Conservation (phyloP, 2,329 filamentous ascomycete species). For the Colletotrichum echinochloae region DNA sequence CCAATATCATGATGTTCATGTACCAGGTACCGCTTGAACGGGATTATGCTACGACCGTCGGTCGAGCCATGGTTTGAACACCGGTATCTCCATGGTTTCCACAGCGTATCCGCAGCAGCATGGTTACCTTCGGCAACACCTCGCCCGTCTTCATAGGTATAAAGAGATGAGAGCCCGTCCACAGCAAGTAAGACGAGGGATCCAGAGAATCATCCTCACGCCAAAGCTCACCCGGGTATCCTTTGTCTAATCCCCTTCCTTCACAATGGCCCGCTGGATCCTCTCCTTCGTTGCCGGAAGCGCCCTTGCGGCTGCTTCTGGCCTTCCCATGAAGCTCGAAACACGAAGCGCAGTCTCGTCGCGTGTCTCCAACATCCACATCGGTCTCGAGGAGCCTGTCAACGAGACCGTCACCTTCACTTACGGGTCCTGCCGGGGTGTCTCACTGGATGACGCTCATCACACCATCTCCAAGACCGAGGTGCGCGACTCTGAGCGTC, state of each 20-base stretch:
- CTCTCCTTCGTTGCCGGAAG: constrained; percentile 36
- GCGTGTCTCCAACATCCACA: constrained; percentile 51
- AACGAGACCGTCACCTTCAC: constrained; percentile 43
- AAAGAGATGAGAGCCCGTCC: constrained; percentile 16
- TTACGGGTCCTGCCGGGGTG: constrained; percentile 43
- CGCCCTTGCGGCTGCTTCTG: constrained; percentile 36
- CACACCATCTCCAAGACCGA: constrained; percentile 42
- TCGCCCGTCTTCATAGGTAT: constrained; percentile 2
- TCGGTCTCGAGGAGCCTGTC: constrained; percentile 40
- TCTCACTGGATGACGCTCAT: constrained; percentile 37
- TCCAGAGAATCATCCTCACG: constrained; percentile 19
- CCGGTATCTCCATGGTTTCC: background rate
- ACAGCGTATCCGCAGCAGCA: background rate
- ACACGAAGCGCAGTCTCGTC: constrained; percentile 49
- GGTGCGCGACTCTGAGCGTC: constrained; percentile 41
- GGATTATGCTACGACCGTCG: background rate
- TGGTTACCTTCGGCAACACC: constrained; percentile 9
- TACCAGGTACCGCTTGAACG: background rate
- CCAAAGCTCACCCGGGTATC: constrained; percentile 23
- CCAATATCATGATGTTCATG: constrained; percentile 33
- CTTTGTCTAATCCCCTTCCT: background rate
- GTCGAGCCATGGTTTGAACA: constrained; percentile 4
- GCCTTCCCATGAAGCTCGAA: constrained; percentile 50
- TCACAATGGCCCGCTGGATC: constrained; percentile 39
- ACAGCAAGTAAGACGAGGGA: background rate